These are phyloP conservation scores for Cryptococcus sp. DNA, from an alignment of 1,284 basidiomycete species.

Conservation along the genomic window DNA sequence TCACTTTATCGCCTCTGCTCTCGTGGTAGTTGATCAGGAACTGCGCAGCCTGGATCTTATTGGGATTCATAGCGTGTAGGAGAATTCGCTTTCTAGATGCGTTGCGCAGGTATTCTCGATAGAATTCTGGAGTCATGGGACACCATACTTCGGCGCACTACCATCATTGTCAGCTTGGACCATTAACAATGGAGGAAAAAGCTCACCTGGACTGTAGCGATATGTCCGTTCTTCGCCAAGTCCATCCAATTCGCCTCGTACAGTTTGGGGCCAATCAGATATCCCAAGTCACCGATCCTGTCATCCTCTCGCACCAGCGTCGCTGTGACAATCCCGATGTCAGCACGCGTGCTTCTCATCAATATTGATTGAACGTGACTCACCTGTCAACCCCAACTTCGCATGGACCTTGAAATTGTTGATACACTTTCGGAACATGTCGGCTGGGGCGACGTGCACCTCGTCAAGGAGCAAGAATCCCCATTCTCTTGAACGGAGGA, in stretches of 20 bases:
- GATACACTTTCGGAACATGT: conserved; percentile 94
- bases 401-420: conserved; percentile 97
- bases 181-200: too few species aligned
- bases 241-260: conserved; percentile 99
- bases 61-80: conserved; percentile 99
- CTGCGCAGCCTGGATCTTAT: conserved; percentile 98
- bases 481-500: conserved; percentile 91
- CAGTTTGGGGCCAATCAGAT: conserved; percentile 98
- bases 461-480: conserved; percentile 93
- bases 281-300: conserved; percentile 97
- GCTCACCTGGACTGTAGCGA: conserved; percentile 93
- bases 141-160: conserved; percentile 99
- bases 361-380: conserved; percentile 26
- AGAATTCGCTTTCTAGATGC: conserved; percentile 86
- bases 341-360: neutral
- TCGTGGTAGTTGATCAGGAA: conserved; percentile 99
- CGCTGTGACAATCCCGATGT: conserved; percentile 57
- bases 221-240: conserved; percentile 97
- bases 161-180: conserved; percentile 4
- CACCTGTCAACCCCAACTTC: conserved; percentile 89
- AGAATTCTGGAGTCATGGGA: conserved; percentile 99
- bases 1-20: conserved; percentile 96
- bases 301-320: conserved; percentile 99
- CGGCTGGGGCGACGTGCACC: conserved; percentile 95
- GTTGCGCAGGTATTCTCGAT: conserved; percentile 87